Evolutionary conservation across 768 basidiomycete species (phyloP), one percentile per base, ranked within the genome.

Genomic region (Trametes gibbosa): DNA sequence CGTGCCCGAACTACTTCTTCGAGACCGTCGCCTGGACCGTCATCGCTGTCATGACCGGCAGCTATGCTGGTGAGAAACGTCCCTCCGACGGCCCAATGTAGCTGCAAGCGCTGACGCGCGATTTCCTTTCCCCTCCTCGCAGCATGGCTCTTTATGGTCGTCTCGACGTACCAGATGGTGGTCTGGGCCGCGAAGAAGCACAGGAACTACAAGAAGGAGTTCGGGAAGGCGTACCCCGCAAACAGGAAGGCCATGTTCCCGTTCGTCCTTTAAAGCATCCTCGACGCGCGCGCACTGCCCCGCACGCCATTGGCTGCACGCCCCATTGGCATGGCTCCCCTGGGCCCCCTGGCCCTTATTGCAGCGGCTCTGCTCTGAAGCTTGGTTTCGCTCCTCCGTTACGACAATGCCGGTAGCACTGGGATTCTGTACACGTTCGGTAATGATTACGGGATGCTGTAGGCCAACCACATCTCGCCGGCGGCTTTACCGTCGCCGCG

Each of bases 121-220:
- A 37, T 48, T 32, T 2, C 7, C 41, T n/a, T 42, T 42, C 19
- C 41, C 16, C 19, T 14, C 41, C 41, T 8, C 43, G 37, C 62
- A 90, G 87, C 84, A 19, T 81, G 73, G 61, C 59, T 87, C 21
- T 98, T 96, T 74, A 72, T 84, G 45, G 77, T 75, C 10, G 79
- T 91, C 41, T 79, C 82, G 1, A 75, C 77, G 0, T 81, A 62
- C 34, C 85, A 85, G 65, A 98, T 98, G 94, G 76, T 78, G 13
- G 63, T 81, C 7, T 99, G 97, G 97, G 95, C 95, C 14, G 67
- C 81, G 40, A 93, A 95, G 79, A 98, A 97, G 77, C 95, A 98
- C 66, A 76, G 74, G 53, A 81, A 80, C 52, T 98, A 98, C 77
- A 91, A 86, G 79, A 94, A 88, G 69, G 96, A 99, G 72, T 97